Base-by-base conservation (phyloP, 2,329 filamentous ascomycete species). In the Pseudogymnoascus sp. region DNA sequence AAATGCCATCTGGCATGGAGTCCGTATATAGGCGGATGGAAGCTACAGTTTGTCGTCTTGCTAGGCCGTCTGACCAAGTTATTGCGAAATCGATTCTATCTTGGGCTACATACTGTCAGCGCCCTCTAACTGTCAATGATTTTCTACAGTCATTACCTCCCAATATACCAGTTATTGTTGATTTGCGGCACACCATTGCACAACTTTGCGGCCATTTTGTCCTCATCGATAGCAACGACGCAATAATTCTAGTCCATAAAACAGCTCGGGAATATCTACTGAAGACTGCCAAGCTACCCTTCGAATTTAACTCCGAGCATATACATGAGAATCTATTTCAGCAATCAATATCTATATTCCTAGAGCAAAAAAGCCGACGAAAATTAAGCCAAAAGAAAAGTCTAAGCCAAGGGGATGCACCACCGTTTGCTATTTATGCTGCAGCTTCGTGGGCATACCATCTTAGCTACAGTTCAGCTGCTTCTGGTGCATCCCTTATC, bases 131-230 rank as follows among this genome's bases (percentile, higher is more conserved):
- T 6, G 17, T 73, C 6, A 59, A 64, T 26, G 62, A 70, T 44
- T 71, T 68, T 26, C 40, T 74, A 5, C 59, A 68, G 40, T 63
- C 67, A 23, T 65, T 72, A 17, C 67, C 68, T 38, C 38, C 61
- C 26, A 56, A 69, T 9, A 15, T 69, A 3, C 19, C 53, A 6
- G n/a, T 7, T 17, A 67, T 71, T 59, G 59, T 73, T 15, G 61
- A 64, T 17, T 15, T 59, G 26, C n/a, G 33, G 19, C 60, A 61
- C 11, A 67, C 71, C 7, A 68, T 72, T 40, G 62, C 42, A 11
- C 65, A 71, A 26, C 62, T 72, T 15, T 74, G 72, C 63, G 68
- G 72, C 3, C 63, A 71, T 37, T 70, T 74, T 44, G 63, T 74
- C 15, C 60, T 69, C 2, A 63, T 73, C 29, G 68, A 72, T 59